A percentile compares a stretch with the other conserved stretches of the same genome.
phyloP scores from a whole-genome alignment of 2,329 filamentous ascomycete genomes.

The Penicillium sp. region DNA sequence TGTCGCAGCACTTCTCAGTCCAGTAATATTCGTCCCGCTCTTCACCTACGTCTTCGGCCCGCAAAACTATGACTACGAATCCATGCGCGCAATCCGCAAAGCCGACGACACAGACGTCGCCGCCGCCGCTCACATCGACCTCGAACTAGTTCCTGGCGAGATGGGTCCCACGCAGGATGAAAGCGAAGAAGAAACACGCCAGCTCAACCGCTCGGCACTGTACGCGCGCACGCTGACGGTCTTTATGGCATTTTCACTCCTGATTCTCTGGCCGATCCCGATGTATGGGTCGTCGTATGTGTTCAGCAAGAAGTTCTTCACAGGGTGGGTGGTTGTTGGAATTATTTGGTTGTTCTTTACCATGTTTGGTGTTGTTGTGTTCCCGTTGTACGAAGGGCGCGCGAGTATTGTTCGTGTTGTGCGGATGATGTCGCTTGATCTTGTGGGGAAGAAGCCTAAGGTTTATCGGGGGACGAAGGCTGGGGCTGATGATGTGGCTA shows the following conservation, averaged over 20 bases:
- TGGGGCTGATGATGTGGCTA: conserved; percentile 33
- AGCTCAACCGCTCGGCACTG: conserved; percentile 53
- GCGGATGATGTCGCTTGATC: conserved; percentile 60
- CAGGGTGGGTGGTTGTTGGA: conserved; percentile 72
- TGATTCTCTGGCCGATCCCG: conserved; percentile 88
- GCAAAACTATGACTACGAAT: conserved; percentile 81
- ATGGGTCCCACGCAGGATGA: conserved; percentile 33
- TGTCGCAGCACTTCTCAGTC: conserved; percentile 75
- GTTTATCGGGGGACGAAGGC: conserved; percentile 38
- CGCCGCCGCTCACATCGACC: conserved; percentile 60
- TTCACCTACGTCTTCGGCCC: conserved; percentile 68
- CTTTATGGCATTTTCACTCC: conserved; percentile 64
- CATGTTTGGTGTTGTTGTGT: conserved; percentile 70
- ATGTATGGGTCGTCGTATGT: conserved; percentile 82
- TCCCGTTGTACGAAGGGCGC: conserved; percentile 76
- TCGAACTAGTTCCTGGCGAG: conserved; percentile 61
- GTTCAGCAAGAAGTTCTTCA: conserved; percentile 78
- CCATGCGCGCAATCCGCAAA: conserved; percentile 74
- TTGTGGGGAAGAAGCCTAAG: conserved; percentile 44
- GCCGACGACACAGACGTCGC: conserved; percentile 75
- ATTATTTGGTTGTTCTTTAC: conserved; percentile 79
- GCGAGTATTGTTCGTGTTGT: conserved; percentile 61
- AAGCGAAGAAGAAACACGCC: conserved; percentile 45
- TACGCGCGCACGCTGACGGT: conserved; percentile 59
- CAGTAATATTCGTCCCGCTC: conserved; percentile 69